Evolutionary conservation across 2,329 filamentous ascomycete genomes (phyloP), one percentile per base, ranked within the genome.

Genomic region (Helminthosporium solani): DNA sequence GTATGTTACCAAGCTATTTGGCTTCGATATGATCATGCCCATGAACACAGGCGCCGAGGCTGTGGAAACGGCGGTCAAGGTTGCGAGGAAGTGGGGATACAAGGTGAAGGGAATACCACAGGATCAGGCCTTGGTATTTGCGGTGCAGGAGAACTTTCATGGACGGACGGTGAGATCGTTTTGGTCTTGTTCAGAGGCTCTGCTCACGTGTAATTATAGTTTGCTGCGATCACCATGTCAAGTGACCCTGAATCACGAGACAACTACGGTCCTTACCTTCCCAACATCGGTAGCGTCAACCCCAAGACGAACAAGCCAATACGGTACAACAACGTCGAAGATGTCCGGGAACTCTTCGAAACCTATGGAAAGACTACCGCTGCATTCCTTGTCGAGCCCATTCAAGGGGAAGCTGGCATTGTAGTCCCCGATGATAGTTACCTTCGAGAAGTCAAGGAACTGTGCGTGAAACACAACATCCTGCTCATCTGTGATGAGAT

Each of bases 11-110:
- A 75, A 83, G 57, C 85, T 88, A 68, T 96, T 96, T 70, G 90
- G 90, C 52, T 97, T 95, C 70, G 92, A 97, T 73, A 96, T 96
- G 92, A 90, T 96, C 27, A 75, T 97, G 70, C 92, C 92, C 56
- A 96, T 97, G 91, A 96, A 96, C 78, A 97, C 92, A 2, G 92
- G 92, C 48, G 92, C 92, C 18, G 92, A 97, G 75, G 92, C 92
- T 7, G 90, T 96, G 28, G 92, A 97, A 79, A 96, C 92, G 0
- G 91, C 87, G 11, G 85, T 97, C 75, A 97, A 97, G 80, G 85
- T 97, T 73, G 92, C 92, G 48, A 82, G 92, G 57, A 97, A 97
- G 75, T 97, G 92, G 92, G 91, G 90, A 4, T 96, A 96, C 80
- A 96, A 96, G 76, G 84, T 88, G 68, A 96, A 97, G 80, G 85